Evolutionary conservation across 2,329 filamentous ascomycete species (phyloP).

Genomic region (Epichloe amarillans): DNA sequence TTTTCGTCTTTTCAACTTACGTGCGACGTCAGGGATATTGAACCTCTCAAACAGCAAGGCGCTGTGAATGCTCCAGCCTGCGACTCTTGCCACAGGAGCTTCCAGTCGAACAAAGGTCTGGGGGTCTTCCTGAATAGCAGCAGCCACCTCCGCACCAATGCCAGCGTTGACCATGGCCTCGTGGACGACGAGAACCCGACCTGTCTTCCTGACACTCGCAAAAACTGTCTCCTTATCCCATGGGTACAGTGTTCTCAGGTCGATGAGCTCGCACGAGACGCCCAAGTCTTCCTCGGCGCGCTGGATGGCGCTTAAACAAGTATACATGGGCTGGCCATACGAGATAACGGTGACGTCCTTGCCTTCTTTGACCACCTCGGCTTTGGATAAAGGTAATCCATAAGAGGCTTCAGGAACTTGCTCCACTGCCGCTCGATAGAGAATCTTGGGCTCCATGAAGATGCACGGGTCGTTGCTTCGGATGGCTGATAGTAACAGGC

Average conservation of each 20-base stretch:
- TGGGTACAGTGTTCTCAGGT: conserved; percentile 77
- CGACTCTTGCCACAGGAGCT: conserved; percentile 71
- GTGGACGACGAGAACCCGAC: conserved; percentile 75
- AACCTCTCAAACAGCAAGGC: conserved; percentile 69
- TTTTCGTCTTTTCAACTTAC: conserved; percentile 40
- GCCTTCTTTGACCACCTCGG: conserved; percentile 70
- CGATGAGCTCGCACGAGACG: conserved; percentile 69
- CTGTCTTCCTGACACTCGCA: conserved; percentile 75
- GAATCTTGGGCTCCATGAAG: conserved; percentile 88
- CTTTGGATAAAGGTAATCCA: conserved; percentile 72
- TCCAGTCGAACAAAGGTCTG: conserved; percentile 70
- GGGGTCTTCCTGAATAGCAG: conserved; percentile 68
- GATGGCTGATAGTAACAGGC: conserved; percentile 64
- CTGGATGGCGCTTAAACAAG: conserved; percentile 63
- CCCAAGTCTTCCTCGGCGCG: conserved; percentile 64
- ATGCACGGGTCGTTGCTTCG: conserved; percentile 75
- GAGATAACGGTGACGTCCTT: conserved; percentile 73
- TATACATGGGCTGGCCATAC: conserved; percentile 82
- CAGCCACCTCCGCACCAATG: conserved; percentile 78
- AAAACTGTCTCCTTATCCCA: conserved; percentile 79
- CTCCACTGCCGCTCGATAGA: conserved; percentile 84
- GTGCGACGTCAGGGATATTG: conserved; percentile 71
- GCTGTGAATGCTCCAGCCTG: conserved; percentile 80
- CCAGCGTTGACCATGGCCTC: conserved; percentile 87
- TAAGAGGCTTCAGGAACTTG: conserved; percentile 75